A percentile compares a stretch with the other conserved stretches of the same genome.
These are phyloP conservation scores for Capillidium rhysosporum DNA, from an alignment of 371 early-diverging fungal species.

Conservation along the genomic window DNA sequence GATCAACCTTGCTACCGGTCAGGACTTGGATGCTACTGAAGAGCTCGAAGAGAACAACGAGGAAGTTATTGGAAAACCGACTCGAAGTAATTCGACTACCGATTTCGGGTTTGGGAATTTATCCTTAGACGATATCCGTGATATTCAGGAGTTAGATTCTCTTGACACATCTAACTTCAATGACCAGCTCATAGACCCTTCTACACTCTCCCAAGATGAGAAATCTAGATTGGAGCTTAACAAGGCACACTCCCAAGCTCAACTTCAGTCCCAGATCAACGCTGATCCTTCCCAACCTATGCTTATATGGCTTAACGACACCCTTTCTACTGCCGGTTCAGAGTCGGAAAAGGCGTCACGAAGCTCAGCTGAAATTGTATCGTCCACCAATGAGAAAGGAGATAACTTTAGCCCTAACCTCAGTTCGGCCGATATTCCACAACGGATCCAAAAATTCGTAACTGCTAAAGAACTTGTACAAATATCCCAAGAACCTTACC, in stretches of 20 bases:
- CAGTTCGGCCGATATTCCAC: background rate
- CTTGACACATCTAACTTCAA: background rate
- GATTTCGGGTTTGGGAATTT: background rate
- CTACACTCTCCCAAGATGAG: background rate
- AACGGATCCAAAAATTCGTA: background rate
- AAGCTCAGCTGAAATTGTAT: too few species aligned
- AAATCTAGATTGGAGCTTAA: background rate
- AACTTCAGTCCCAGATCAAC: background rate
- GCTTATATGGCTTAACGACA: background rate
- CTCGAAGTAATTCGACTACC: background rate
- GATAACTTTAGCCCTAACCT: background rate
- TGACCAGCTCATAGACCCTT: background rate
- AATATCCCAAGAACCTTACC: constrained; percentile 7
- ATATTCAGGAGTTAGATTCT: constrained; percentile 1
- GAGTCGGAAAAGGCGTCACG: background rate
- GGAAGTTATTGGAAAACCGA: background rate
- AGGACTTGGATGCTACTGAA: background rate
- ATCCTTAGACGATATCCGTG: background rate
- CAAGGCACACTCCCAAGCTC: background rate
- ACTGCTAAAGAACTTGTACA: background rate
- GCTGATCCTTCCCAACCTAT: constrained; percentile 3
- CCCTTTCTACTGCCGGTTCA: background rate
- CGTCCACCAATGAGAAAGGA: background rate
- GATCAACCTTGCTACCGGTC: background rate
- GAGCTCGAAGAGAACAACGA: background rate